Evolutionary conservation across 2,329 filamentous ascomycete species (phyloP).

Genomic region (Ramularia collo-cygni): DNA sequence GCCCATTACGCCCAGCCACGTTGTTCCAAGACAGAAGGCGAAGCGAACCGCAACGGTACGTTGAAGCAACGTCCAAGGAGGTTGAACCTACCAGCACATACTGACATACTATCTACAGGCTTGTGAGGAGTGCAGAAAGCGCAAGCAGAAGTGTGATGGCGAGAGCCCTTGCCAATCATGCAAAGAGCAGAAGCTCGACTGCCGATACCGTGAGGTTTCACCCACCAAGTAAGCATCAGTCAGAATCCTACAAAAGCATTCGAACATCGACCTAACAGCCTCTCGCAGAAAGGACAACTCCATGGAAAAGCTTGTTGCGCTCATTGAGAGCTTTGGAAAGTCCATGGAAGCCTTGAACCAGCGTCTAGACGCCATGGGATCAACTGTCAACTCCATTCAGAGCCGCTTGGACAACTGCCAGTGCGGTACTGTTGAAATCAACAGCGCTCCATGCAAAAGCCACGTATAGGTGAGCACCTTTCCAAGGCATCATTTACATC

Average conservation of each 20-base stretch:
- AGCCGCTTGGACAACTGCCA: slow-evolving; percentile 17
- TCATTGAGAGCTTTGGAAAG: slow-evolving; percentile 15
- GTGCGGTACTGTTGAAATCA: slow-evolving; percentile 5
- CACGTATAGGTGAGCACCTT: no score
- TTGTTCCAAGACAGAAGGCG: slow-evolving; percentile 19
- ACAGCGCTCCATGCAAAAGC: no score
- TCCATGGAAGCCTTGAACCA: slow-evolving; percentile 17
- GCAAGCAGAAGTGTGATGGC: slow-evolving; percentile 21
- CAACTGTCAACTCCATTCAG: slow-evolving; percentile 12
- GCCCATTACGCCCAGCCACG: slow-evolving; percentile 18
- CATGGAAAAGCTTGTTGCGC: slow-evolving; percentile 14
- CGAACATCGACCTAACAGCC: background rate
- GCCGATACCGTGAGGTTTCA: slow-evolving; percentile 19
- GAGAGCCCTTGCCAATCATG: slow-evolving; percentile 18
- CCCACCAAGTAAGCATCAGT: slow-evolving; percentile 17
- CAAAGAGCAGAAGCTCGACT: slow-evolving; percentile 20
- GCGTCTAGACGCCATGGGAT: slow-evolving; percentile 17
- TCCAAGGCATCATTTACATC: no score
- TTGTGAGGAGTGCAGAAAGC: slow-evolving; percentile 21
- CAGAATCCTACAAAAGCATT: background rate
- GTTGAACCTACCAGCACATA: background rate
- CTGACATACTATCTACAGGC: slow-evolving; percentile 8
- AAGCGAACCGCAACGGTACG: slow-evolving; percentile 21
- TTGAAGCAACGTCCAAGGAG: slow-evolving; percentile 1
- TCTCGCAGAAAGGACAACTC: slow-evolving; percentile 19